Conservation (phyloP, 495 filamentous ascomycete species). For the Pseudevernia furfuracea region DNA sequence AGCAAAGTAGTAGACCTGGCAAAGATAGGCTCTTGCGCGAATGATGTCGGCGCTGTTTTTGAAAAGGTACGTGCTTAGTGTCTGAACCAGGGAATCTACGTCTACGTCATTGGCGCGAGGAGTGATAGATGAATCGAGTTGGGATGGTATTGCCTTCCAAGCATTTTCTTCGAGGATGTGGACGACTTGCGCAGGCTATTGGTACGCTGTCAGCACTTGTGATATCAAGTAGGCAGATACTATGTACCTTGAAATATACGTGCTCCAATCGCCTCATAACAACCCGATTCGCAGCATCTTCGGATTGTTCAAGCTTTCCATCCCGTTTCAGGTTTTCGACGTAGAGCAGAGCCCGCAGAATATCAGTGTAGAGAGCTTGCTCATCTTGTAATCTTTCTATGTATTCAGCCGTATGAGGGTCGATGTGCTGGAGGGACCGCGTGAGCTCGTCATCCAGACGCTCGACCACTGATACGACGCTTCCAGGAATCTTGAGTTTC, state of each 20-base stretch:
- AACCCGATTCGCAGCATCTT: conserved; percentile 81
- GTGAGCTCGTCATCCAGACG: conserved; percentile 96
- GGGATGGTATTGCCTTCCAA: conserved; percentile 71
- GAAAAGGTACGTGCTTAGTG: conserved; percentile 92
- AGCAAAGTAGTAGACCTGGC: conserved; percentile 96
- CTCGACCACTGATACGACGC: conserved; percentile 89
- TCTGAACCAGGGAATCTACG: conserved; percentile 68
- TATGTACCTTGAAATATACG: conserved; percentile 87
- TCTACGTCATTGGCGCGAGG: conserved; percentile 56
- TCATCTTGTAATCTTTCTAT: conserved; percentile 92
- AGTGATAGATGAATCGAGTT: conserved; percentile 72
- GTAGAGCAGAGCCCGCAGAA: conserved; percentile 80
- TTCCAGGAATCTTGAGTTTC: conserved; percentile 82
- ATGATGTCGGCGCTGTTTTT: conserved; percentile 88
- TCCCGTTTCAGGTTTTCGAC: conserved; percentile 68
- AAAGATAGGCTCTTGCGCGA: conserved; percentile 92
- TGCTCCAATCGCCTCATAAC: conserved; percentile 93
- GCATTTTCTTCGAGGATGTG: conserved; percentile 84
- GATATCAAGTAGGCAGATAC: neutral
- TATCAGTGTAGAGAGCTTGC: conserved; percentile 81
- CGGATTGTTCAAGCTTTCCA: conserved; percentile 61
- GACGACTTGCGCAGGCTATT: conserved; percentile 78
- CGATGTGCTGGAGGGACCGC: conserved; percentile 88
- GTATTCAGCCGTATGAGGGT: conserved; percentile 97
- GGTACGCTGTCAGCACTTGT: conserved; percentile 26